Evolutionary conservation across 371 early-diverging fungal genomes (phyloP).

Genomic region (Mucor irregularis): DNA sequence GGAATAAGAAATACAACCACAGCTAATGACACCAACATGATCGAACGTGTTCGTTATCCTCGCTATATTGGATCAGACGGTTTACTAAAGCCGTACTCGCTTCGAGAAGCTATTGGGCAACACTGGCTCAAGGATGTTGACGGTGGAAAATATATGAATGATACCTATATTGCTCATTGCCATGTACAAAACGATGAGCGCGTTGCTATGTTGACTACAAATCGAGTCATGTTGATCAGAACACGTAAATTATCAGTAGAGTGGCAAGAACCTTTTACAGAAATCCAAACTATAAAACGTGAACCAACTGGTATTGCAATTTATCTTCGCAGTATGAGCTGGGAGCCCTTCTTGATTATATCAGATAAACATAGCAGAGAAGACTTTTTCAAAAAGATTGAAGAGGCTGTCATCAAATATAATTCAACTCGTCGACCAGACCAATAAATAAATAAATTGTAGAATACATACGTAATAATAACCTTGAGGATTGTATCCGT

Average conservation of each 20-base stretch:
- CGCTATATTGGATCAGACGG: slow-evolving; percentile 83
- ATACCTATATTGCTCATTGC: slow-evolving; percentile 88
- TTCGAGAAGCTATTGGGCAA: slow-evolving; percentile 88
- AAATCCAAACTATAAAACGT: slow-evolving; percentile 48
- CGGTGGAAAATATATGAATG: slow-evolving; percentile 80
- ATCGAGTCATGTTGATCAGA: slow-evolving; percentile 67
- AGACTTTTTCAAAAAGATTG: slow-evolving; percentile 63
- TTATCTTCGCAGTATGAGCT: slow-evolving; percentile 43
- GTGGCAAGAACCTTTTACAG: slow-evolving; percentile 67
- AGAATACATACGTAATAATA: no score
- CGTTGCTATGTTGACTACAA: slow-evolving; percentile 72
- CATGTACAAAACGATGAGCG: slow-evolving; percentile 70
- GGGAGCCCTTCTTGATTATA: slow-evolving; percentile 64
- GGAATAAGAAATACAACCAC: slow-evolving; percentile 51
- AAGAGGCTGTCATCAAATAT: slow-evolving; percentile 45
- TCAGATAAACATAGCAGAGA: slow-evolving; percentile 57
- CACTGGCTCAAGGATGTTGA: slow-evolving; percentile 86
- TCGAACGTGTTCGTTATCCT: slow-evolving; percentile 78
- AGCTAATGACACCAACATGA: slow-evolving; percentile 74
- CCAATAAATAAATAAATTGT: background rate
- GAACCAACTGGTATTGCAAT: slow-evolving; percentile 53
- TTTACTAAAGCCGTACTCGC: slow-evolving; percentile 74
- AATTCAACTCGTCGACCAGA: slow-evolving; percentile 22
- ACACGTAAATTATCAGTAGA: slow-evolving; percentile 67
- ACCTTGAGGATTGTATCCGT: no score